Evolutionary conservation across 495 filamentous ascomycete genomes (phyloP).

Genomic region (Cercophora sp.): DNA sequence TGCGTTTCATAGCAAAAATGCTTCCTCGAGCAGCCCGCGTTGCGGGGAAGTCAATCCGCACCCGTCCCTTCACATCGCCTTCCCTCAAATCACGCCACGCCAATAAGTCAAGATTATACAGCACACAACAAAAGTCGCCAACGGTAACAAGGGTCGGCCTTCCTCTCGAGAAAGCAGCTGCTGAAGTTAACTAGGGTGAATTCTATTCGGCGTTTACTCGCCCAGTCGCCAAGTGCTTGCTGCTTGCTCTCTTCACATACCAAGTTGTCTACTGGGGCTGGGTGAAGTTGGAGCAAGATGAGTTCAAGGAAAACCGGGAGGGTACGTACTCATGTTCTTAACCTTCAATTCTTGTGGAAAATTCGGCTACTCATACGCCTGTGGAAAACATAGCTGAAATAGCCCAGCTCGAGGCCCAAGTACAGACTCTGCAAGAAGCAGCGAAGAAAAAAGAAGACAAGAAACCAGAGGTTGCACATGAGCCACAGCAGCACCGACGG

Average conservation of each 20-base stretch:
- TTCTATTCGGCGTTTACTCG: constrained; percentile 78
- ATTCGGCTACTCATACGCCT: background rate
- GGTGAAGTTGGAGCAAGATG: constrained; percentile 79
- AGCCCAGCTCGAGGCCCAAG: background rate
- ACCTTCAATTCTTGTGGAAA: background rate
- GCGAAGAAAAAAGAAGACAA: background rate
- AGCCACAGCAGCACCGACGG: no score
- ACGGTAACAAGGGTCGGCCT: no score
- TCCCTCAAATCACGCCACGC: no score
- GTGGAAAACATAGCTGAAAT: background rate
- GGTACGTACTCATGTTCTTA: constrained; percentile 26
- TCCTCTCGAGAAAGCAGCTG: no score
- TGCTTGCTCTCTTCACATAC: constrained; percentile 84
- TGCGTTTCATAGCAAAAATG: no score
- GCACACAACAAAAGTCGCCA: background rate
- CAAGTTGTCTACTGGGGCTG: constrained; percentile 81
- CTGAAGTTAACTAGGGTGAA: no score
- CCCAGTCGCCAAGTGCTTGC: constrained; percentile 79
- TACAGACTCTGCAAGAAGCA: background rate
- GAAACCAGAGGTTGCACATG: background rate
- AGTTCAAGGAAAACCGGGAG: constrained; percentile 59
- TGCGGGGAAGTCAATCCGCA: no score
- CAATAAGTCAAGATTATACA: no score
- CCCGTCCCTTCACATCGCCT: background rate
- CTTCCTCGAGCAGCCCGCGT: no score